These are phyloP conservation scores for Penicillium sumatraense DNA, from an alignment of 2,329 filamentous ascomycete species.

Conservation along the genomic window DNA sequence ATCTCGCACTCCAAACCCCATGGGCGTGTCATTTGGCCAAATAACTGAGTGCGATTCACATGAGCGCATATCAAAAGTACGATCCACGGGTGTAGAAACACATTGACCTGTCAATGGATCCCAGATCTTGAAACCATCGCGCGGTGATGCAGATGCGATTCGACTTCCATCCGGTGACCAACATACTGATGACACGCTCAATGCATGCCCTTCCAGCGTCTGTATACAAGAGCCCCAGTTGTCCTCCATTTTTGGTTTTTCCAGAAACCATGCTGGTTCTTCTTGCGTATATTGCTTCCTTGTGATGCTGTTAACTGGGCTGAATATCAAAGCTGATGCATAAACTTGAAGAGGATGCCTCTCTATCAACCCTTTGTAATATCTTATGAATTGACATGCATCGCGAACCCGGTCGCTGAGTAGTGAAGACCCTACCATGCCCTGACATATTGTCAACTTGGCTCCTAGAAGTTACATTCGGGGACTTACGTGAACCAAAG, in stretches of 20 bases:
- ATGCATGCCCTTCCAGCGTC: slow-evolving; percentile 16
- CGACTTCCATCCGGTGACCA: slow-evolving; percentile 1
- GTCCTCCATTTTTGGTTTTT: neutral
- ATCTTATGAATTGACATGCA: neutral
- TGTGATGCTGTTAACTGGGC: slow-evolving; percentile 16
- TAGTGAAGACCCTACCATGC: too few species aligned
- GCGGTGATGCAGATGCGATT: neutral
- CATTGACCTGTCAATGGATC: too few species aligned
- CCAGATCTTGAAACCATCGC: too few species aligned
- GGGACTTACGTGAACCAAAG: slow-evolving; percentile 14
- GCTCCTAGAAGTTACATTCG: too few species aligned
- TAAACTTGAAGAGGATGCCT: slow-evolving; percentile 38
- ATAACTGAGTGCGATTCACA: too few species aligned
- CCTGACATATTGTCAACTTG: too few species aligned
- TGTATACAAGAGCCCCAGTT: neutral
- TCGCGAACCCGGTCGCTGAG: neutral
- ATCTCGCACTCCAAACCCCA: too few species aligned
- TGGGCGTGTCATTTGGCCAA: too few species aligned
- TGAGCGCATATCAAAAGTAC: too few species aligned
- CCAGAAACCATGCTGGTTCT: slow-evolving; percentile 7
- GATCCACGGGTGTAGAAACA: too few species aligned
- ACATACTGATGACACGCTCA: neutral
- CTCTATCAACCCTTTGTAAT: slow-evolving; percentile 5
- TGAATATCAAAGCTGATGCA: slow-evolving; percentile 31
- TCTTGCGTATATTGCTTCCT: neutral